phyloP scores from a whole-genome alignment of 148 eudicot species.

The Amaranthus hypochondriacus region DNA sequence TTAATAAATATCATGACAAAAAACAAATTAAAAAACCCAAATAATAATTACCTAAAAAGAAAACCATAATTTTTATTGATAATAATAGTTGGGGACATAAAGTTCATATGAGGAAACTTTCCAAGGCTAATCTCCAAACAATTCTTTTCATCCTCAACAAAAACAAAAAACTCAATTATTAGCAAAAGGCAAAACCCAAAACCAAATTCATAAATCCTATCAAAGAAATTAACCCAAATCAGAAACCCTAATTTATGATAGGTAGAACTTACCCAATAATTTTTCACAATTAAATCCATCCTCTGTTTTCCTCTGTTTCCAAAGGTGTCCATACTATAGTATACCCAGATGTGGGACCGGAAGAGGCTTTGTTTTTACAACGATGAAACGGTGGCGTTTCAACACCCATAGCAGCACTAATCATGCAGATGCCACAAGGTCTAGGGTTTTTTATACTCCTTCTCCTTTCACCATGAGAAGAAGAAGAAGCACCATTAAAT shows the following conservation, averaged over 20 bases:
- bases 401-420: slow-evolving; percentile 4
- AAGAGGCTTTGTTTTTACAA: slow-evolving; percentile 37
- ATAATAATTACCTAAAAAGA: too few relatives aligned
- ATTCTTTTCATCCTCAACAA: neutral
- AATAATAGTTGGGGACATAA: too few relatives aligned
- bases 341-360: slow-evolving; percentile 36
- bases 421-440: slow-evolving; percentile 38
- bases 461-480: neutral
- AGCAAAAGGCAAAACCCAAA: neutral
- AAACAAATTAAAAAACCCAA: too few relatives aligned
- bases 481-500: slow-evolving; percentile 3
- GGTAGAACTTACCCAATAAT: neutral
- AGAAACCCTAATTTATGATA: neutral
- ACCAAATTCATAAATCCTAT: neutral
- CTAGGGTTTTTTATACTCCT: neutral
- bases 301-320: slow-evolving; percentile 6
- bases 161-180: neutral
- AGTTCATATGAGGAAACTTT: too few relatives aligned
- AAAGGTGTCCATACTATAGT: neutral
- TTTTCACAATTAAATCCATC: neutral
- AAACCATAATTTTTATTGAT: too few relatives aligned
- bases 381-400: slow-evolving; percentile 43
- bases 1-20: too few relatives aligned
- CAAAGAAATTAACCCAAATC: neutral
- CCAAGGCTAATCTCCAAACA: slow-evolving; percentile 19